Percentiles rank a stretch among this genome's conserved stretches.
phyloP scores from a whole-genome alignment of 2,329 filamentous ascomycete species.

The Monosporascus sp. region DNA sequence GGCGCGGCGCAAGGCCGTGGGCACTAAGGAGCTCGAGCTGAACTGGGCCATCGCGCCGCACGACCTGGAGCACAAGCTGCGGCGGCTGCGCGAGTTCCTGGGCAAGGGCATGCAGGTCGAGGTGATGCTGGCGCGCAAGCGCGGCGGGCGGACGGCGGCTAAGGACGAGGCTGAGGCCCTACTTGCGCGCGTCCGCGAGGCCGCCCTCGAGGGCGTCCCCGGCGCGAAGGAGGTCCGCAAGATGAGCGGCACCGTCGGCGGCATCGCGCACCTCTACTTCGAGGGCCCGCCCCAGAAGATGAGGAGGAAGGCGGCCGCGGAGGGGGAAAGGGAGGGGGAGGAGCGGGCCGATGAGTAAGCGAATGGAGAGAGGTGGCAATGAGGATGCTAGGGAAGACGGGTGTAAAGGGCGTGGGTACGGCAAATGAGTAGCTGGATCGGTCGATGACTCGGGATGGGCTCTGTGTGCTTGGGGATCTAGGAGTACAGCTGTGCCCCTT shows the following conservation, averaged over 20 bases:
- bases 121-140: conserved; percentile 64
- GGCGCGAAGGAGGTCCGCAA: conserved; percentile 33
- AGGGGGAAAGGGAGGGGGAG: conserved; percentile 3
- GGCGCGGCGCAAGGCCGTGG: conserved; percentile 38
- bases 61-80: conserved; percentile 69
- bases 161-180: conserved; percentile 56
- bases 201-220: conserved; percentile 13
- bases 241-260: conserved; percentile 36
- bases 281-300: conserved; percentile 26
- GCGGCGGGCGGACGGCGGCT: conserved; percentile 54
- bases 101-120: conserved; percentile 71
- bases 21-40: conserved; percentile 74
- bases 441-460: too few species aligned
- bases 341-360: not conserved
- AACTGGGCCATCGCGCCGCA: conserved; percentile 80
- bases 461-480: too few species aligned
- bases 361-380: not conserved
- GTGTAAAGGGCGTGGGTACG: too few species aligned
- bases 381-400: not conserved
- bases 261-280: conserved; percentile 30
- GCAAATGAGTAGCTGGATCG: too few species aligned
- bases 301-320: conserved; percentile 4
- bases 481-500: too few species aligned
- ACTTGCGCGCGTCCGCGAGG: conserved; percentile 42
- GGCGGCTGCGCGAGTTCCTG: conserved; percentile 64